phyloP scores from a whole-genome alignment of 2,329 filamentous ascomycete genomes.

The Ilyonectria mors-panacis region DNA sequence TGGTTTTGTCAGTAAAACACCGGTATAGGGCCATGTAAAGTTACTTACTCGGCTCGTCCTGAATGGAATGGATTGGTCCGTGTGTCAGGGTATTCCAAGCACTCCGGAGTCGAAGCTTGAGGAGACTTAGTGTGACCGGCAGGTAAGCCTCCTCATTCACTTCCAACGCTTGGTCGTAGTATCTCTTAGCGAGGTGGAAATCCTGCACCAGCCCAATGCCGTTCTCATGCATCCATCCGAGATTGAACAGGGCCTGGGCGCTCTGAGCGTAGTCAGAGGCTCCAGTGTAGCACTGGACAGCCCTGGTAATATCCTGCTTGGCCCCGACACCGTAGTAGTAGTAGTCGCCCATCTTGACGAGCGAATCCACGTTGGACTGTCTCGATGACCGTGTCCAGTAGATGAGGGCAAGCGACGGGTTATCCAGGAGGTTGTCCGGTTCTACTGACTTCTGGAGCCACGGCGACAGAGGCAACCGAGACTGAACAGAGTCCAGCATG shows the following conservation, averaged over 20 bases:
- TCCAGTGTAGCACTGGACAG: slow-evolving; percentile 91
- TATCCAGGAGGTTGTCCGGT: slow-evolving; percentile 60
- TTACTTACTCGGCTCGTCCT: slow-evolving; percentile 85
- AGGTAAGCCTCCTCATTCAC: slow-evolving; percentile 95
- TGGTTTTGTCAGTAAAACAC: slow-evolving; percentile 56
- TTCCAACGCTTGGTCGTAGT: slow-evolving; percentile 92
- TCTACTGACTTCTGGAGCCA: slow-evolving; percentile 63
- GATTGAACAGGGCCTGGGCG: slow-evolving; percentile 95
- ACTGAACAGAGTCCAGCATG: slow-evolving; percentile 82
- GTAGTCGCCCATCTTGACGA: slow-evolving; percentile 99
- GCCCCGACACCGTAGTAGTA: slow-evolving; percentile 89
- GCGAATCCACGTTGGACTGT: slow-evolving; percentile 91
- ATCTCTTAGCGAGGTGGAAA: slow-evolving; percentile 96
- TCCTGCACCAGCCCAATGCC: slow-evolving; percentile 93
- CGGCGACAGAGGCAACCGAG: slow-evolving; percentile 55
- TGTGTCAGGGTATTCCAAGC: slow-evolving; percentile 96
- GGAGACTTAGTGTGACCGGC: slow-evolving; percentile 88
- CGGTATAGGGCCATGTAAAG: no score
- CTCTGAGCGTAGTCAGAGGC: slow-evolving; percentile 93
- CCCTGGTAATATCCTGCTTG: slow-evolving; percentile 82
- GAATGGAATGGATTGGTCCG: slow-evolving; percentile 92
- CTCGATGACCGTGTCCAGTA: slow-evolving; percentile 97
- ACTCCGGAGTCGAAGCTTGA: slow-evolving; percentile 87
- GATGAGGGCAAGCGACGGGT: slow-evolving; percentile 79
- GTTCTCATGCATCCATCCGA: slow-evolving; percentile 99